These are phyloP conservation scores for Allomyces javanicus DNA, from an alignment of 192 early-diverging fungal species.

Conservation along the genomic window DNA sequence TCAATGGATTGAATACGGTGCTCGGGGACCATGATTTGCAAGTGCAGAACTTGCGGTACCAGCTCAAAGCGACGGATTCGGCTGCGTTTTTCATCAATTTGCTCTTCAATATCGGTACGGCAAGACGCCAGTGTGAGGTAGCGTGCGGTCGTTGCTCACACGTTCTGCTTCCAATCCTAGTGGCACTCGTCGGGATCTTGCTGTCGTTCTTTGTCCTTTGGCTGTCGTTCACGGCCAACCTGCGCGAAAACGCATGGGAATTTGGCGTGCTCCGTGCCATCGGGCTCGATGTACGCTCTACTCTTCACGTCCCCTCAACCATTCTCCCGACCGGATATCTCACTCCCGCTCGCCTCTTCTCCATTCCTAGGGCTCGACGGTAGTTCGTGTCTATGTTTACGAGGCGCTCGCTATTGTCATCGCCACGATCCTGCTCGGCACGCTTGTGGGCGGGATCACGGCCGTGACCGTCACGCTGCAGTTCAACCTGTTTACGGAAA, in stretches of 20 bases:
- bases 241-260: slow-evolving; percentile 17
- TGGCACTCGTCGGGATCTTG: slow-evolving; percentile 12
- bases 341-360: too few relatives aligned
- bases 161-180: background rate
- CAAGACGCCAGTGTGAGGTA: background rate
- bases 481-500: slow-evolving; percentile 11
- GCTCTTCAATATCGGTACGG: slow-evolving; percentile 11
- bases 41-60: slow-evolving; percentile 4
- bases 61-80: slow-evolving; percentile 3
- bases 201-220: slow-evolving; percentile 15
- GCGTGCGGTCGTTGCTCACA: too few relatives aligned
- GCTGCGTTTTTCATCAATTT: slow-evolving; percentile 9
- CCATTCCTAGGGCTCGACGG: slow-evolving; percentile 3
- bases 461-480: slow-evolving; percentile 12
- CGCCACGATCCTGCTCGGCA: slow-evolving; percentile 9
- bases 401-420: slow-evolving; percentile 13
- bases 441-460: slow-evolving; percentile 6
- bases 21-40: slow-evolving; percentile 5
- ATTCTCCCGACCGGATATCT: too few relatives aligned
- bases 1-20: slow-evolving; percentile 7
- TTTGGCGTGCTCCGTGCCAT: slow-evolving; percentile 15
- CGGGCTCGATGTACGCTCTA: slow-evolving; percentile 9
- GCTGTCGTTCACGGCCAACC: slow-evolving; percentile 16
- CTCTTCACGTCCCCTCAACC: too few relatives aligned
- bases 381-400: slow-evolving; percentile 11